phyloP scores from a whole-genome alignment of 2,329 filamentous ascomycete species.

The Diaporthe ampelina region DNA sequence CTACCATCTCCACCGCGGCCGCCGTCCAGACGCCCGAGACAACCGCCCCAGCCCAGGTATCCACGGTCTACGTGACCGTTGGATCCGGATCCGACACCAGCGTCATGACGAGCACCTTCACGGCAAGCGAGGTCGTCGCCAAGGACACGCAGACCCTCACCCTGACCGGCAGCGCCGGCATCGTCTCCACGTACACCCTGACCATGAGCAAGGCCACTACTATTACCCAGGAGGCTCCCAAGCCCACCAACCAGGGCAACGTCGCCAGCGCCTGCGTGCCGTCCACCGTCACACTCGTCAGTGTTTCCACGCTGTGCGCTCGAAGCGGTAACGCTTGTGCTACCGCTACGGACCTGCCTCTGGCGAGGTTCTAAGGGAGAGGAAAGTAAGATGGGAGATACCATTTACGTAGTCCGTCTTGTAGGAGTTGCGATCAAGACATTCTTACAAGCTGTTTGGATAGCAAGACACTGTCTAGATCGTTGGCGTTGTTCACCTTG shows the following conservation, averaged over 20 bases:
- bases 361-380: slow-evolving; percentile 23
- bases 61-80: slow-evolving; percentile 39
- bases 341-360: slow-evolving; percentile 30
- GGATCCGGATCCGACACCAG: slow-evolving; percentile 21
- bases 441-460: not conserved
- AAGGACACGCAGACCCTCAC: slow-evolving; percentile 38
- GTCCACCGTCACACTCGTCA: slow-evolving; percentile 38
- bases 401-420: not conserved
- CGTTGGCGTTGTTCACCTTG: not conserved
- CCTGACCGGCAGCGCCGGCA: slow-evolving; percentile 31
- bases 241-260: slow-evolving; percentile 21
- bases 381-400: not conserved
- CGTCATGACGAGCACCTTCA: slow-evolving; percentile 37
- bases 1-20: slow-evolving; percentile 35
- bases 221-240: slow-evolving; percentile 27
- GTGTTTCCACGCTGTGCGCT: slow-evolving; percentile 39
- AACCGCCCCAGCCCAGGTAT: slow-evolving; percentile 32
- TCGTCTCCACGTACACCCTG: slow-evolving; percentile 39
- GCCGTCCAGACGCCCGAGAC: slow-evolving; percentile 34
- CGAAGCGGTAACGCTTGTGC: slow-evolving; percentile 31
- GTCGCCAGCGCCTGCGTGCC: slow-evolving; percentile 29
- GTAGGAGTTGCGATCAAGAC: too few species aligned
- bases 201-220: slow-evolving; percentile 35
- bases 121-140: slow-evolving; percentile 38
- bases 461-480: not conserved